Conservation (phyloP, 768 basidiomycete species). For the Agrocybe chaxingu region DNA sequence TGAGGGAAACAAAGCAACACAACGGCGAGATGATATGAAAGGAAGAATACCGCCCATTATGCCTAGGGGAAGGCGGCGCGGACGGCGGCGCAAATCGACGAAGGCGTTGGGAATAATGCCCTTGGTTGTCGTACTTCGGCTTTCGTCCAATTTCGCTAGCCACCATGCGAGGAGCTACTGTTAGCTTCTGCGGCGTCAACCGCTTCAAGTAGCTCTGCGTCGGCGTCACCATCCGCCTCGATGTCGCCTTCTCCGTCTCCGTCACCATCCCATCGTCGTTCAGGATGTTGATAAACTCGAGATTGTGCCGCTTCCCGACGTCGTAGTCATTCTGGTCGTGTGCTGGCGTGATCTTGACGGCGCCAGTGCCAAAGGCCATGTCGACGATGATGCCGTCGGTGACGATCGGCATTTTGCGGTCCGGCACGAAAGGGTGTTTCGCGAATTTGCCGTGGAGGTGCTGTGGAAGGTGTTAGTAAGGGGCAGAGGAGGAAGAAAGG, state of each 20-base stretch:
- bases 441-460: conserved; percentile 95
- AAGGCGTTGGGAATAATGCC: too few species aligned
- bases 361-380: conserved; percentile 96
- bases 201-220: conserved; percentile 43
- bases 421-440: conserved; percentile 78
- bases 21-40: too few species aligned
- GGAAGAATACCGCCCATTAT: too few species aligned
- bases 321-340: conserved; percentile 98
- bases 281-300: conserved; percentile 86
- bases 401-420: conserved; percentile 84
- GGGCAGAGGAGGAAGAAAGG: neutral
- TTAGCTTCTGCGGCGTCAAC: conserved; percentile 47
- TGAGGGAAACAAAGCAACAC: too few species aligned
- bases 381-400: conserved; percentile 87
- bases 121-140: too few species aligned
- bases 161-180: conserved; percentile 23
- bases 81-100: too few species aligned
- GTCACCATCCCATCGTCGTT: conserved; percentile 27
- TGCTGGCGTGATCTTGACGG: conserved; percentile 98
- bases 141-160: neutral
- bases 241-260: conserved; percentile 20
- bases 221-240: conserved; percentile 16
- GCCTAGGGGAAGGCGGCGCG: too few species aligned
- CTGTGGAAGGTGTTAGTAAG: conserved; percentile 25
- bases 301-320: conserved; percentile 80